phyloP scores from a whole-genome alignment of 495 filamentous ascomycete species.

The Acidomyces sp. region DNA sequence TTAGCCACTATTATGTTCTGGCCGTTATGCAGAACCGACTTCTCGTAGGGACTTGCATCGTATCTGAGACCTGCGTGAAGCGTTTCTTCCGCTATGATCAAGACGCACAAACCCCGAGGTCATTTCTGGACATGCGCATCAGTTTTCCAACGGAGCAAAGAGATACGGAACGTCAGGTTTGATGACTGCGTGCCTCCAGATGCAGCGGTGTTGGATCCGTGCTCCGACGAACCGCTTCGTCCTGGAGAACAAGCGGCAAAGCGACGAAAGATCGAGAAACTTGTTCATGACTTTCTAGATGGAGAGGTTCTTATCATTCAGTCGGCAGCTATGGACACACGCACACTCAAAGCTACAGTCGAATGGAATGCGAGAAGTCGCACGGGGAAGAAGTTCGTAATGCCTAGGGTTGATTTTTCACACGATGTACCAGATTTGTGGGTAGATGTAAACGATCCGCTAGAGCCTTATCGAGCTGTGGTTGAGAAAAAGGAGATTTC shows the following conservation, averaged over 20 bases:
- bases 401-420: not conserved
- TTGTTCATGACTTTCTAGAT: conserved; percentile 45
- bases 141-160: conserved; percentile 9
- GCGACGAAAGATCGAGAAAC: conserved; percentile 42
- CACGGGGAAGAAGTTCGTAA: not conserved
- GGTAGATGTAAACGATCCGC: conserved; percentile 10
- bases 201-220: conserved; percentile 33
- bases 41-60: too few relatives aligned
- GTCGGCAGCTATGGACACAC: conserved; percentile 36
- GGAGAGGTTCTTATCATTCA: conserved; percentile 46
- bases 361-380: conserved; percentile 9
- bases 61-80: too few relatives aligned
- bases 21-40: too few relatives aligned
- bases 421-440: not conserved
- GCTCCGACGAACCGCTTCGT: conserved; percentile 48
- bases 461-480: not conserved
- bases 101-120: conserved; percentile 10
- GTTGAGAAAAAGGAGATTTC: not conserved
- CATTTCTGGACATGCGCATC: conserved; percentile 10
- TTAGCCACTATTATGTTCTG: too few relatives aligned
- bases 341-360: not conserved
- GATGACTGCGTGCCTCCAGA: conserved; percentile 30
- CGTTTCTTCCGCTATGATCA: conserved; percentile 26
- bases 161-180: conserved; percentile 12
- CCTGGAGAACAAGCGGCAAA: conserved; percentile 37